Conservation (phyloP, 73 alveolate species). For the Paramecium sexaurelia region DNA sequence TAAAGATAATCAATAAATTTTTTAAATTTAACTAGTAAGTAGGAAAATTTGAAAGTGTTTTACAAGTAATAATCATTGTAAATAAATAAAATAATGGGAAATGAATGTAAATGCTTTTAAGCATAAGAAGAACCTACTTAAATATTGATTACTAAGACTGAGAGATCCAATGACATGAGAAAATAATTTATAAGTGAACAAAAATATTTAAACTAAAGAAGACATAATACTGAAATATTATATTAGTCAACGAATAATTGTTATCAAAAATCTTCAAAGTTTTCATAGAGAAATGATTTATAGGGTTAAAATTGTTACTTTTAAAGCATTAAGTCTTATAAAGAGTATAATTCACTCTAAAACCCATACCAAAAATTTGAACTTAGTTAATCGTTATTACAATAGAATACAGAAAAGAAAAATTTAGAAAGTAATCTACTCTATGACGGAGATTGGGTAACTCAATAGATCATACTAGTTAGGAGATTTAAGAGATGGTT, state of each 20-base stretch:
- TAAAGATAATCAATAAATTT: background rate
- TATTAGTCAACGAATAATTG: background rate
- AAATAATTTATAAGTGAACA: background rate
- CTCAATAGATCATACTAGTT: background rate
- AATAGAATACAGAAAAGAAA: background rate
- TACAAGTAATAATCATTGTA: background rate
- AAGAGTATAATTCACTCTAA: background rate
- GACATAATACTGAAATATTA: slow-evolving; percentile 2
- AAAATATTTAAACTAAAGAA: background rate
- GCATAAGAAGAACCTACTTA: background rate
- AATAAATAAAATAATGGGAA: background rate
- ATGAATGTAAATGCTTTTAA: background rate
- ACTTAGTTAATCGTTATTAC: background rate
- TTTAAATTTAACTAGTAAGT: background rate
- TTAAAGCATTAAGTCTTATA: background rate
- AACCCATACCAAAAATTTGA: background rate
- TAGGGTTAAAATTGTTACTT: background rate
- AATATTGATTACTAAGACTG: background rate
- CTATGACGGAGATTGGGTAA: slow-evolving; percentile 84
- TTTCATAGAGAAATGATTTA: background rate
- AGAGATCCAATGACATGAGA: background rate
- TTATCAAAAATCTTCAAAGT: background rate
- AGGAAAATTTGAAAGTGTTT: background rate
- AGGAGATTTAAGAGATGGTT: slow-evolving; percentile 86
- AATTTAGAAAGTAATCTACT: slow-evolving; percentile 76